phyloP scores from a whole-genome alignment of 768 basidiomycete genomes.

The Boletus eberwhitei region DNA sequence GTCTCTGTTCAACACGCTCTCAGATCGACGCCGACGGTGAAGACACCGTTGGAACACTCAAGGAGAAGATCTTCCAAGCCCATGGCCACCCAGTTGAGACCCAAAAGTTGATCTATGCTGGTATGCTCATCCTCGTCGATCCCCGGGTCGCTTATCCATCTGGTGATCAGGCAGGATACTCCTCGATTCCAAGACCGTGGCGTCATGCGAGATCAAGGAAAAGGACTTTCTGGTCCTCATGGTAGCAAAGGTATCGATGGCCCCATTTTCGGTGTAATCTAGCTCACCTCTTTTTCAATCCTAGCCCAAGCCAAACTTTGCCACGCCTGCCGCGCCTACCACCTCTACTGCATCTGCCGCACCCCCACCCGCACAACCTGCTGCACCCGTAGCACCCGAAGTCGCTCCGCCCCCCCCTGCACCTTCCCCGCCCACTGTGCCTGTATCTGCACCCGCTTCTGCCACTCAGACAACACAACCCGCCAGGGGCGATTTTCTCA shows the following conservation, averaged over 20 bases:
- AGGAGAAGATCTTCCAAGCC: constrained; percentile 73
- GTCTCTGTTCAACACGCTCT: neutral
- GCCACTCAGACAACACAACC: constrained; percentile 30
- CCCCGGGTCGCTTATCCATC: constrained; percentile 1
- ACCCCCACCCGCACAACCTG: constrained; percentile 24
- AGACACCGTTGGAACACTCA: constrained; percentile 76
- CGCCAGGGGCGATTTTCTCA: constrained; percentile 61
- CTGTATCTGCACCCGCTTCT: constrained; percentile 31
- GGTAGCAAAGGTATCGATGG: constrained; percentile 80
- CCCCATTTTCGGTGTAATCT: neutral
- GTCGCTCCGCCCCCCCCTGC: constrained; percentile 31
- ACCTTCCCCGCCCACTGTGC: constrained; percentile 31
- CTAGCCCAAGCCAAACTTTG: constrained; percentile 53
- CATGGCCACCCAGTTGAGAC: constrained; percentile 71
- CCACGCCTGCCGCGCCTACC: constrained; percentile 27
- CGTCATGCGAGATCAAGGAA: constrained; percentile 89
- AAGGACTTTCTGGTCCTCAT: constrained; percentile 99
- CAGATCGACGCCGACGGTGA: constrained; percentile 75
- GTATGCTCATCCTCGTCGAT: constrained; percentile 39
- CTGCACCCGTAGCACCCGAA: constrained; percentile 31
- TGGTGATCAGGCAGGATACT: constrained; percentile 78
- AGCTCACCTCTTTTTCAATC: constrained; percentile 4
- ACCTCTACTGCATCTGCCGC: constrained; percentile 21
- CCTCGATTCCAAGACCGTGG: constrained; percentile 82
- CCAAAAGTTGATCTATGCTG: constrained; percentile 96